Conservation (phyloP, 2,329 filamentous ascomycete genomes). For the Cytospora piceae region DNA sequence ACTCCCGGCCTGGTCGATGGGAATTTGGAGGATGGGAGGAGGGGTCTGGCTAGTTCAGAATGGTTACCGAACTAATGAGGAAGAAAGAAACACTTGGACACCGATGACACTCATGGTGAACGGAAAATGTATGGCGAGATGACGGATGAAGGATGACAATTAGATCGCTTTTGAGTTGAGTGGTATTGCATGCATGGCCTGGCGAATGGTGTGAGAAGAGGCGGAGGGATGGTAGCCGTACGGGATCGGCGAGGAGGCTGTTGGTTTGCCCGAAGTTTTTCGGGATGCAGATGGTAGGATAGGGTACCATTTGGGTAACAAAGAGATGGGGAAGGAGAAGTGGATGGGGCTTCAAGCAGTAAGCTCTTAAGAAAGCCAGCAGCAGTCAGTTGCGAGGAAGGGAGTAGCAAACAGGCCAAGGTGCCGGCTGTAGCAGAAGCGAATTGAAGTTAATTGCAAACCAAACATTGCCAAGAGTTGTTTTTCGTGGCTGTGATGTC, state of each 20-base stretch:
- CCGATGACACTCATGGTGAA: not conserved
- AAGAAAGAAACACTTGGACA: conserved; percentile 1
- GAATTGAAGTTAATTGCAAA: not conserved
- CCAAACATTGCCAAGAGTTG: not conserved
- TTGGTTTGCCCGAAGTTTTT: not conserved
- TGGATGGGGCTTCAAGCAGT: not conserved
- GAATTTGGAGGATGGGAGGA: not conserved
- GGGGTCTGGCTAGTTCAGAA: conserved; percentile 1
- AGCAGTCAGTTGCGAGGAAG: not conserved
- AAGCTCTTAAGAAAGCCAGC: not conserved
- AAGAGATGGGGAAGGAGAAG: not conserved
- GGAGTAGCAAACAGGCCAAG: not conserved
- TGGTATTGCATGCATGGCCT: conserved; percentile 3
- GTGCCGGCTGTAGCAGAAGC: not conserved
- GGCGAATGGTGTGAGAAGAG: not conserved
- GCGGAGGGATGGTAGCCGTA: not conserved
- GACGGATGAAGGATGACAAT: conserved; percentile 4
- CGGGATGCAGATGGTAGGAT: not conserved
- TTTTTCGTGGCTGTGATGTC: not conserved
- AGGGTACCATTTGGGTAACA: not conserved
- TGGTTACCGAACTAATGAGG: conserved; percentile 2
- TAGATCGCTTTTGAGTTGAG: conserved; percentile 5
- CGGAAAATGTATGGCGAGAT: not conserved
- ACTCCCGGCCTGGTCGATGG: not conserved
- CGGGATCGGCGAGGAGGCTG: not conserved